phyloP scores from a whole-genome alignment of 2,329 filamentous ascomycete genomes.

The Diatrype stigma region DNA sequence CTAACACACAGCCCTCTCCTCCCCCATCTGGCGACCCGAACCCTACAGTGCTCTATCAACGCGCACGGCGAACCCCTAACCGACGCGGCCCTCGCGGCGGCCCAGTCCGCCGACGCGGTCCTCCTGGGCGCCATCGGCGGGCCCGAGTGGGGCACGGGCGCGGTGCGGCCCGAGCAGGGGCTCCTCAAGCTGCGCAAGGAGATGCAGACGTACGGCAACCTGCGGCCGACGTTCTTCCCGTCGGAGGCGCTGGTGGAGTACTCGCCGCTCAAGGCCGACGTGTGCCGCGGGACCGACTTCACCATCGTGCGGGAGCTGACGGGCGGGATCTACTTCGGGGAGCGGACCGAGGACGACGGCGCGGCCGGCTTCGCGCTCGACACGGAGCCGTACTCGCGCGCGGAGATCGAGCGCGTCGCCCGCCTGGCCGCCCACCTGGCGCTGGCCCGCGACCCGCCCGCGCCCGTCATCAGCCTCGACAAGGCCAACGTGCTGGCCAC shows the following conservation, averaged over 20 bases:
- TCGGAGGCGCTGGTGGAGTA: slow-evolving; percentile 77
- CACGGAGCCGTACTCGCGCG: slow-evolving; percentile 78
- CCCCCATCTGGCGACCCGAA: no score
- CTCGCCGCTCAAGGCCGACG: slow-evolving; percentile 80
- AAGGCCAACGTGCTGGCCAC: slow-evolving; percentile 97
- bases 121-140: slow-evolving; percentile 92
- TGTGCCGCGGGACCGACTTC: slow-evolving; percentile 86
- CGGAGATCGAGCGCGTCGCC: slow-evolving; percentile 84
- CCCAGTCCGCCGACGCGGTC: slow-evolving; percentile 82
- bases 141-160: slow-evolving; percentile 90
- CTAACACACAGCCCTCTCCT: slow-evolving; percentile 2
- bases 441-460: slow-evolving; percentile 68
- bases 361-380: slow-evolving; percentile 60
- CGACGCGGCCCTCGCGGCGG: slow-evolving; percentile 75
- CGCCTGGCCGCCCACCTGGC: slow-evolving; percentile 79
- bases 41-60: slow-evolving; percentile 78
- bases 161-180: slow-evolving; percentile 87
- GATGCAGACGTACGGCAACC: slow-evolving; percentile 90
- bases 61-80: slow-evolving; percentile 74
- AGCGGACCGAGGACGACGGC: slow-evolving; percentile 74
- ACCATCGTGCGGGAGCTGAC: slow-evolving; percentile 90
- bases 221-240: slow-evolving; percentile 93
- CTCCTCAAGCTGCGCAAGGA: slow-evolving; percentile 89
- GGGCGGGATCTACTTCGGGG: slow-evolving; percentile 92
- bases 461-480: slow-evolving; percentile 81